Evolutionary conservation across 768 basidiomycete genomes (phyloP), one percentile per base, ranked within the genome.

Genomic region (Lentinula sp.): DNA sequence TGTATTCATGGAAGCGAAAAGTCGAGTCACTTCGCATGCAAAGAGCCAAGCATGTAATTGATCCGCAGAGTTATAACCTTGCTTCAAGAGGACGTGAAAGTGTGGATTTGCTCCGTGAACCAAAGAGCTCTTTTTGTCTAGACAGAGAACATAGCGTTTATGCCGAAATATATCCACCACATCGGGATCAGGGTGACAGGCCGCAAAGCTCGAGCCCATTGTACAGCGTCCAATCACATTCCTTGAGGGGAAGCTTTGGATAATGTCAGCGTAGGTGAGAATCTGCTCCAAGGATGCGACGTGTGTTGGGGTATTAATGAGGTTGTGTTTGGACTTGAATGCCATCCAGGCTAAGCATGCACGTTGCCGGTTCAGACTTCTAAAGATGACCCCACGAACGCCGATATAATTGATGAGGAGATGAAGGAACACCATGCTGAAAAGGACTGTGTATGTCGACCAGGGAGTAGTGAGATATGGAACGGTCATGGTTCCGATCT

Each of bases 401-500:
- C 81, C 87, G 15, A 80, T 62, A 64, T 85, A 87, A 65, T 89
- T 89, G 49, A 83, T 74, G 15, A 70, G 58, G 7, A 89, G 75
- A 65, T 89, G 88, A 0, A 79, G 74, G 2, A 70, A 73, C 28
- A 87, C 74, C 18, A 89, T 76, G 21, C 77, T 10, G 59, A 83
- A 74, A 3, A 89, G 75, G 1, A 78, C 73, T 2, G 74, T 70
- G 63, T 85, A 86, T 1, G 83, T 88, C 32, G 76, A 65, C 35
- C 68, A 68, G 2, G 75, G 70, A 0, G 79, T 80, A 18, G 78
- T 78, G 43, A 88, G 67, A 62, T 81, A 78, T 7, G 84, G 81
- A 32, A 89, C 78, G 7, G 88, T 70, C n/a, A 83, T 64, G 2
- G 81, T 81, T 6, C 86, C 86, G 13, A 83, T 75, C 88, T 89